Conservation (phyloP, 2,329 filamentous ascomycete species). For the Rhinocladiella similis region DNA sequence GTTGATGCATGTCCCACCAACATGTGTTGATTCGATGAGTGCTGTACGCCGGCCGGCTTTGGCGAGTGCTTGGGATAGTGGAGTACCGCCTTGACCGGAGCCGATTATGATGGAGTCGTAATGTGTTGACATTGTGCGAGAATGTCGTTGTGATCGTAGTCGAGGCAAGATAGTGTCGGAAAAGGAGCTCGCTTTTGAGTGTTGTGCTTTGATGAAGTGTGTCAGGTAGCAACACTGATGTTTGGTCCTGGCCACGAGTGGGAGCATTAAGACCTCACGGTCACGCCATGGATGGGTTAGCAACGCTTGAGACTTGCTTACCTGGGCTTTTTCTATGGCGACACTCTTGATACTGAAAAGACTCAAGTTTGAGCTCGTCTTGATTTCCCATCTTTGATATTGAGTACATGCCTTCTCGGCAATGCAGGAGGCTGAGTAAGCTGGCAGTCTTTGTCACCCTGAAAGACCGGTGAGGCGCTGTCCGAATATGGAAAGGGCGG, state of each 20-base stretch:
- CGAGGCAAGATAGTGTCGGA: neutral
- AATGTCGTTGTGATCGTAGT: neutral
- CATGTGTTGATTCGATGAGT: constrained; percentile 49
- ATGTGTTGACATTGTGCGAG: constrained; percentile 25
- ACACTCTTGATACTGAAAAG: neutral
- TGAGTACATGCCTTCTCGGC: neutral
- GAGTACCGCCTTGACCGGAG: constrained; percentile 55
- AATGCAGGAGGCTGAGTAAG: constrained; percentile 20
- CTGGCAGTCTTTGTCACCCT: neutral
- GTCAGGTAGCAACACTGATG: neutral
- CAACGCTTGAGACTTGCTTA: neutral
- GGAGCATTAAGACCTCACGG: neutral
- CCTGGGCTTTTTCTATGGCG: neutral
- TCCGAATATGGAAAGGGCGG: constrained; percentile 2
- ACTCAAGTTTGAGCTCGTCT: neutral
- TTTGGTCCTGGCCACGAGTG: neutral
- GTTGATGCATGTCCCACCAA: constrained; percentile 57
- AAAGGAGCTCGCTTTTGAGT: neutral
- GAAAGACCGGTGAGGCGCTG: neutral
- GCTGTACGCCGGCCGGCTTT: constrained; percentile 47
- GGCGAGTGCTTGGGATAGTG: constrained; percentile 50
- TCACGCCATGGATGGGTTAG: neutral
- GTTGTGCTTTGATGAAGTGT: neutral
- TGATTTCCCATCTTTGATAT: neutral
- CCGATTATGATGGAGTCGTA: constrained; percentile 52